Evolutionary conservation across 495 filamentous ascomycete genomes (phyloP).

Genomic region (Talaromyces stipitatus): DNA sequence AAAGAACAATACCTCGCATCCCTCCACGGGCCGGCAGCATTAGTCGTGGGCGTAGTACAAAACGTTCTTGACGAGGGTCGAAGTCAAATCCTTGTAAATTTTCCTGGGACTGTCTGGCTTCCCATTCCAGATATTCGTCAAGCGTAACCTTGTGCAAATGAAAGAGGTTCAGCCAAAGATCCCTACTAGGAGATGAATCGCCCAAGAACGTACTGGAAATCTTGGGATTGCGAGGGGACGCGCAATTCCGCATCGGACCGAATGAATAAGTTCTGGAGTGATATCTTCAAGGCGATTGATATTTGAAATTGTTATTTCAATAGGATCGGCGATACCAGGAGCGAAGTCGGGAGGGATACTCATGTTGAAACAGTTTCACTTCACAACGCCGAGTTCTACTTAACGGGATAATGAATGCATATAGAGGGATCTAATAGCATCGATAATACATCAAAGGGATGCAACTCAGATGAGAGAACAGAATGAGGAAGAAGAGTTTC

Average conservation of each 20-base stretch:
- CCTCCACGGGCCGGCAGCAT: neutral
- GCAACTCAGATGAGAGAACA: no score
- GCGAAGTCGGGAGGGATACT: neutral
- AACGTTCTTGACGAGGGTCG: neutral
- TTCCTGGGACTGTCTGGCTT: neutral
- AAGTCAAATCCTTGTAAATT: neutral
- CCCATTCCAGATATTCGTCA: neutral
- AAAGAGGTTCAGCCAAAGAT: neutral
- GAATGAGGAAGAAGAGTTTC: neutral
- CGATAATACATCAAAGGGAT: no score
- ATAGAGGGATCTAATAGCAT: no score
- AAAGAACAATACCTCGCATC: neutral
- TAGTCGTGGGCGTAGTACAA: neutral
- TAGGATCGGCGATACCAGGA: neutral
- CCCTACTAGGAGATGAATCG: neutral
- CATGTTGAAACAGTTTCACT: neutral
- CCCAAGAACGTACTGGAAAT: neutral
- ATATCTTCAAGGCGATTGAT: neutral
- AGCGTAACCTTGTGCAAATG: neutral
- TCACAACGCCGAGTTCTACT: neutral
- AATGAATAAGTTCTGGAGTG: neutral
- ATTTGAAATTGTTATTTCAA: neutral
- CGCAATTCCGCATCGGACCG: neutral
- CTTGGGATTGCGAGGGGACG: neutral
- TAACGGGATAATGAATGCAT: neutral